phyloP scores from a whole-genome alignment of 2,329 filamentous ascomycete species.

The Ophiostoma perfectum region DNA sequence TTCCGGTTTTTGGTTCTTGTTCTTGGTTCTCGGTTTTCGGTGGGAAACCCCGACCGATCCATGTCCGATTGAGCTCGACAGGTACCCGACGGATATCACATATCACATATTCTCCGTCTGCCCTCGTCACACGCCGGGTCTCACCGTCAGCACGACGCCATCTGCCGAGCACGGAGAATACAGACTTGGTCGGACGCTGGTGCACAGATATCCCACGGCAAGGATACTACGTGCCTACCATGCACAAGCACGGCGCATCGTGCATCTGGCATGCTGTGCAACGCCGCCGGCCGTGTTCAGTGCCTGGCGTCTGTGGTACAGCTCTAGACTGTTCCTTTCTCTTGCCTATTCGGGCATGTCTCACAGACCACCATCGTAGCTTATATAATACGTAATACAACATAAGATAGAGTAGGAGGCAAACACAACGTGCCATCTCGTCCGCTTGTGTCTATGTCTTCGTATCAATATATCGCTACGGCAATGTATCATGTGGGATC shows the following conservation, averaged over 20 bases:
- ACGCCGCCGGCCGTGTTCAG: neutral
- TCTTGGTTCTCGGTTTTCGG: neutral
- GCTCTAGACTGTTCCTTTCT: neutral
- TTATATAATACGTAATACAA: neutral
- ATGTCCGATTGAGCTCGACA: neutral
- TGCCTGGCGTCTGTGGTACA: neutral
- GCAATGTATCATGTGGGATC: neutral
- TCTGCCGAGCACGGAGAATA: constrained; percentile 4
- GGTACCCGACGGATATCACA: neutral
- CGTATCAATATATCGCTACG: neutral
- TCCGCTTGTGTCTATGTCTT: neutral
- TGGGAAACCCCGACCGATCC: neutral
- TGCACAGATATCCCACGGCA: neutral
- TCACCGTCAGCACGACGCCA: neutral
- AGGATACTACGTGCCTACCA: neutral
- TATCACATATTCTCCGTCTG: neutral
- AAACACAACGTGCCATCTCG: constrained; percentile 10
- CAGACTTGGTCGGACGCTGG: neutral
- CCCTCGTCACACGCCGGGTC: neutral
- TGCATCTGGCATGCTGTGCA: neutral
- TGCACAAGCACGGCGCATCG: neutral
- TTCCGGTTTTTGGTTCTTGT: too few relatives aligned
- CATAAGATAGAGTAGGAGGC: neutral
- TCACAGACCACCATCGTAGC: neutral
- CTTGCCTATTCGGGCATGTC: constrained; percentile 11